Conservation (phyloP, 2,329 filamentous ascomycete genomes). For the Clonostachys chloroleuca region DNA sequence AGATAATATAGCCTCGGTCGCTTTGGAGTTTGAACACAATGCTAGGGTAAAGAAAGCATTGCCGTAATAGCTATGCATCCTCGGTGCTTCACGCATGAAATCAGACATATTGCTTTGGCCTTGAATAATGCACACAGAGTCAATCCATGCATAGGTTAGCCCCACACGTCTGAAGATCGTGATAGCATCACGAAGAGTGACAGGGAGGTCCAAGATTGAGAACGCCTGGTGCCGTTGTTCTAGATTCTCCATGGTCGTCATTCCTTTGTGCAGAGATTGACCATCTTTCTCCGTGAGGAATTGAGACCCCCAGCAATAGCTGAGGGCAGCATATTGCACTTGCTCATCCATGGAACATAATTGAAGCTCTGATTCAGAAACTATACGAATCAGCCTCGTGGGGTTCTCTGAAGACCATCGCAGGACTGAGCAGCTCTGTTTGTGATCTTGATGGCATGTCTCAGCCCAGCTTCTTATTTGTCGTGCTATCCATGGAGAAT, state of each 20-base stretch:
- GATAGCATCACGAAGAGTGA: not conserved
- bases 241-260: not conserved
- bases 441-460: not conserved
- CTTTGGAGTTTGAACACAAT: not conserved
- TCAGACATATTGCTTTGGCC: not conserved
- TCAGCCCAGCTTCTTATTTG: not conserved
- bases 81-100: not conserved
- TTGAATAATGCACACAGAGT: not conserved
- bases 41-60: not conserved
- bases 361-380: not conserved
- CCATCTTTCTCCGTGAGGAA: not conserved
- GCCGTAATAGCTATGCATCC: not conserved
- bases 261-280: not conserved
- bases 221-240: not conserved
- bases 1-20: not conserved
- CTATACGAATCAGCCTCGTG: not conserved
- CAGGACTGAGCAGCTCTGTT: not conserved
- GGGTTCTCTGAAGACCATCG: not conserved
- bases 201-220: not conserved
- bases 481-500: not conserved
- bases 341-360: not conserved
- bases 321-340: not conserved
- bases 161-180: not conserved
- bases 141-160: not conserved
- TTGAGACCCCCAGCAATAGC: not conserved